phyloP scores from a whole-genome alignment of 352 stramenopile species.

The Thalassiosira allenii region DNA sequence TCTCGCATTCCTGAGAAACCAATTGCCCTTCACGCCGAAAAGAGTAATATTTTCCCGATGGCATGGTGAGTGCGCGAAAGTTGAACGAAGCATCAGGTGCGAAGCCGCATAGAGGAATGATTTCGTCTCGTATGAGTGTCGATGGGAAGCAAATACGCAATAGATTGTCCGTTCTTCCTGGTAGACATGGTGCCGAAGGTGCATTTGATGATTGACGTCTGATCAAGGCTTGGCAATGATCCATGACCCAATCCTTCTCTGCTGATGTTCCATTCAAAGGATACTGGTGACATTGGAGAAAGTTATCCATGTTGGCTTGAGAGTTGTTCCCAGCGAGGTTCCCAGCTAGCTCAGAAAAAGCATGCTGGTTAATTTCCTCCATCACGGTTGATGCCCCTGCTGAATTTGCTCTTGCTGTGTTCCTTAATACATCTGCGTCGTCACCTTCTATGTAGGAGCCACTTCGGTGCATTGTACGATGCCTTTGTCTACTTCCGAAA shows the following conservation, averaged over 20 bases:
- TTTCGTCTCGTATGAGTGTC: slow-evolving; percentile 54
- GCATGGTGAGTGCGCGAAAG: slow-evolving; percentile 79
- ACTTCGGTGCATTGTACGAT: slow-evolving; percentile 18
- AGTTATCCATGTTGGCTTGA: slow-evolving; percentile 4
- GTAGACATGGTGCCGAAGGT: slow-evolving; percentile 2
- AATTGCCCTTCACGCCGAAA: slow-evolving; percentile 77
- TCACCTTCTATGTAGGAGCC: slow-evolving; percentile 15
- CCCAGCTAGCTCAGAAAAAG: slow-evolving; percentile 14
- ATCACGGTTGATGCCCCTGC: slow-evolving; percentile 3
- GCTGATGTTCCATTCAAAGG: slow-evolving; percentile 50
- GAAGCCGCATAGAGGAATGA: slow-evolving; percentile 63
- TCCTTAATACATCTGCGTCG: slow-evolving; percentile 1
- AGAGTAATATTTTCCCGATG: slow-evolving; percentile 72
- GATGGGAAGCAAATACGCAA: slow-evolving; percentile 74
- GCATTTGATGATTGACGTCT: neutral
- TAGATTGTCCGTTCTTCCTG: slow-evolving; percentile 54
- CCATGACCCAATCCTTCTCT: slow-evolving; percentile 72
- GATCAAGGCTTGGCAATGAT: slow-evolving; percentile 31
- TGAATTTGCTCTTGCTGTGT: slow-evolving; percentile 13
- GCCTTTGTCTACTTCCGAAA: slow-evolving; percentile 10
- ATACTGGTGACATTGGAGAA: slow-evolving; percentile 60
- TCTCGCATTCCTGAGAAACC: slow-evolving; percentile 67
- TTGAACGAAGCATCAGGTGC: slow-evolving; percentile 62
- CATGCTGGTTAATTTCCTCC: slow-evolving; percentile 17
- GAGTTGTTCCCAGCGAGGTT: neutral